Base-by-base conservation (phyloP, 331 rosid genomes). In the Rhamnella rubrinervis region DNA sequence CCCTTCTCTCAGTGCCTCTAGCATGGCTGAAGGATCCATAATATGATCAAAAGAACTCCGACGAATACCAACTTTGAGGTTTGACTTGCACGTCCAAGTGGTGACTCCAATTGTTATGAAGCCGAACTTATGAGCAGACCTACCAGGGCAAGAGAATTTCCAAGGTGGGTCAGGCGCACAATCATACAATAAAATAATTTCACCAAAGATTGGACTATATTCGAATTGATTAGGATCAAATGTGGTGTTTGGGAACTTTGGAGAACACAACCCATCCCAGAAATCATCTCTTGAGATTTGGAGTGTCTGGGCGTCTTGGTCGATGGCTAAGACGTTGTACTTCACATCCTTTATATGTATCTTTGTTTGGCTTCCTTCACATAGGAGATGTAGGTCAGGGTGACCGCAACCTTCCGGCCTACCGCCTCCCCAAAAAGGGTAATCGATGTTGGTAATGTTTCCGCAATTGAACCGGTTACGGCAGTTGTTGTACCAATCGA, bases 401-500 rank as follows among this genome's bases (percentile, higher is more conserved):
- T 75, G 71, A 0, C 87, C 90, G 51, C 90, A 85, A 67, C 65
- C 63, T 8, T n/a, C 37, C 6, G 57, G 74, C 63, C 63, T 77
- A 58, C 16, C 25, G 4, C 5, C 20, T 13, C 18, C 65, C 90
- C 85, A 80, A 49, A 85, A 85, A 20, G 90, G 90, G 35, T 77
- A 83, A 13, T 74, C 72, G 18, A 80, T 52, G 23, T 60, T 7
- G 8, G 28, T 17, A 75, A 85, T 15, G 0, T 62, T 59, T 2
- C 90, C 90, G n/a, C 90, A 85, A 8, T 25, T 52, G 63, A 82
- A 80, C 31, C 79, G 81, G 15, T n/a, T 25, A 13, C 67, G 68
- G 69, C 90, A 85, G 26, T 25, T 61, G 46, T 73, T 7, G 82
- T 60, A 85, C 6, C 1, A 10, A 17, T 77, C 71, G 53, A 7